Evolutionary conservation across 164 flowering plant genomes (phyloP), one percentile per base, ranked within the genome.

Genomic region (Malania oleifera): DNA sequence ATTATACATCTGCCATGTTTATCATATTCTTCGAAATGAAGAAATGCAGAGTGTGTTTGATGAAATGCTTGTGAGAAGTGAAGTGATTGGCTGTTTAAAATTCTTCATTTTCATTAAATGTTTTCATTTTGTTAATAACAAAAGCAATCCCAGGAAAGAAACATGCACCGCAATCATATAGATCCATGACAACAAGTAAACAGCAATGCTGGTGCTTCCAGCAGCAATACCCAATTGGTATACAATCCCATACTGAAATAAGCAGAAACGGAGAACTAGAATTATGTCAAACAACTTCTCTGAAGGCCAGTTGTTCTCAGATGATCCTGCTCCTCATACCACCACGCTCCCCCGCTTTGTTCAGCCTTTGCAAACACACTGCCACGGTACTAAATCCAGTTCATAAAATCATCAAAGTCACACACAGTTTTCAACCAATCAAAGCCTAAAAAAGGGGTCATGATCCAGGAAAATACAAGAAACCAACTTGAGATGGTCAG

Each of bases 251-350:
- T 77, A 82, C 67, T 82, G 87, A 40, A 80, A 82, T 47, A 82
- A 75, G 77, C 77, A 82, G 69, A 75, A 82, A 3, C 84, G 80
- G 19, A 82, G 77, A 57, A 76, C 78, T 28, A 82, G 62, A 38
- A 82, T 64, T 11, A 80, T 67, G 69, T 82, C 87, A 49, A 76
- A n/a, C 4, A 74, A 0, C 62, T 68, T 82, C 27, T 84, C 79
- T 66, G 72, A 15, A 72, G 44, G 18, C 87, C 84, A 25, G 82
- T 80, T 10, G 75, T 75, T 46, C 73, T 77, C 20, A 82, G 59
- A 60, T 82, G 87, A 65, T 75, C 87, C 60, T 82, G 85, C 65
- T 82, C 88, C 69, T 83, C 85, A 45, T 73, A 56, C 88, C 88
- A 83, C 88, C 85, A 80, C 52, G 39, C 69, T 70, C 80, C 88